These are phyloP conservation scores for Friedmanniomyces endolithicus DNA, from an alignment of 495 filamentous ascomycete genomes.

Conservation along the genomic window DNA sequence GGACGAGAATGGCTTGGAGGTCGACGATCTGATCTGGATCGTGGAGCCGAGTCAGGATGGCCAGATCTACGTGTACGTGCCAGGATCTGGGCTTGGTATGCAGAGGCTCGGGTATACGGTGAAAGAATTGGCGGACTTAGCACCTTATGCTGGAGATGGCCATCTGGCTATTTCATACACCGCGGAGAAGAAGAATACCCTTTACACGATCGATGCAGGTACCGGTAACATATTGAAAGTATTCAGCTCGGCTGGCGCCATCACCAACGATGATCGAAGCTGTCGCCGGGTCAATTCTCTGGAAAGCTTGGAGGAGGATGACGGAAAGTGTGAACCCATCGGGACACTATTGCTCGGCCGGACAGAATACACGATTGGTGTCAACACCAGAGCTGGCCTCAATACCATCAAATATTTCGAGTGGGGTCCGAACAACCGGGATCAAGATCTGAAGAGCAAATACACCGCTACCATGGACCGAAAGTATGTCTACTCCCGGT, in stretches of 20 bases:
- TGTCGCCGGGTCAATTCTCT: constrained; percentile 50
- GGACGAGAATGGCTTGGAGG: constrained; percentile 38
- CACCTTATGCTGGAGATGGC: constrained; percentile 48
- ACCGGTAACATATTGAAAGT: constrained; percentile 61
- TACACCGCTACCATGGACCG: constrained; percentile 69
- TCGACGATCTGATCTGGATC: constrained; percentile 88
- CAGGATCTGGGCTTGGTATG: constrained; percentile 44
- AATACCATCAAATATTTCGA: constrained; percentile 89
- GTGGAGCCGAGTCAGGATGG: constrained; percentile 87
- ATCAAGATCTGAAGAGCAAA: constrained; percentile 74
- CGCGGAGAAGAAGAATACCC: constrained; percentile 64
- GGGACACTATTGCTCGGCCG: constrained; percentile 67
- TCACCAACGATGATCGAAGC: constrained; percentile 39
- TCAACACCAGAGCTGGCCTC: constrained; percentile 65
- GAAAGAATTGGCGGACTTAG: constrained; percentile 61
- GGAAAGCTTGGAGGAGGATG: constrained; percentile 45
- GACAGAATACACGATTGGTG: constrained; percentile 76
- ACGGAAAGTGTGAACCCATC: constrained; percentile 59
- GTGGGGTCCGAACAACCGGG: constrained; percentile 87
- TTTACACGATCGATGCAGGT: constrained; percentile 72
- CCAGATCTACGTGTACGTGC: constrained; percentile 75
- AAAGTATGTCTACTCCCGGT: constrained; percentile 75
- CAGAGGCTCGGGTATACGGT: constrained; percentile 60
- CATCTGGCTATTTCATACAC: constrained; percentile 67
- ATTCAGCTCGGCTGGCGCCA: constrained; percentile 46